Percentiles rank a stretch among this genome's conserved stretches.
Conservation (phyloP, 345 rosid genomes). For the Bruguiera gymnorhiza region DNA sequence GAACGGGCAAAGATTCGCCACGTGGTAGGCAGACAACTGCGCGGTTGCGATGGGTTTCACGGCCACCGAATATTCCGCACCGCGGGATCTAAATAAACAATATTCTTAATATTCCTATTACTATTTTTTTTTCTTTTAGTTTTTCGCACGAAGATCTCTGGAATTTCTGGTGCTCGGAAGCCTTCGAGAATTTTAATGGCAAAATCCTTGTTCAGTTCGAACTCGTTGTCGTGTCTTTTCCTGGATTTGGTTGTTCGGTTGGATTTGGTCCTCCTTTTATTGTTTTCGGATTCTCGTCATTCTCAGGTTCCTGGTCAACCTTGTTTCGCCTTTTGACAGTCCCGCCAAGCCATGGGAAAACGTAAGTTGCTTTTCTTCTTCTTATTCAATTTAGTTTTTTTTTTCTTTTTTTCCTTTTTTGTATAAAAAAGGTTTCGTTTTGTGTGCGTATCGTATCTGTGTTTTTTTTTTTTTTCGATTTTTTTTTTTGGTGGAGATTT, state of each 20-base stretch:
- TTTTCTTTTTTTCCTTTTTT: neutral
- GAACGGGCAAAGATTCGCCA: neutral
- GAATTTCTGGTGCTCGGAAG: neutral
- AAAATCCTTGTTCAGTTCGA: constrained; percentile 39
- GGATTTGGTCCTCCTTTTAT: constrained; percentile 26
- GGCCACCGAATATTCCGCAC: constrained; percentile 31
- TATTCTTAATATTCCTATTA: no score
- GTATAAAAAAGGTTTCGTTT: neutral
- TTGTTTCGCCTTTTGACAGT: constrained; percentile 30
- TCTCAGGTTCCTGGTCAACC: constrained; percentile 39
- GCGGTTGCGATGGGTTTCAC: constrained; percentile 8
- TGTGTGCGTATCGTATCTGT: neutral
- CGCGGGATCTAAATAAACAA: constrained; percentile 22
- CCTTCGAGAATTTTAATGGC: constrained; percentile 50
- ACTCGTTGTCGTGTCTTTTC: constrained; percentile 20
- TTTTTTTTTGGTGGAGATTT: no score
- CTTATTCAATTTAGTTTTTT: constrained; percentile 3
- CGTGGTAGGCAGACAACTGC: neutral
- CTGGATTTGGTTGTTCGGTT: constrained; percentile 21
- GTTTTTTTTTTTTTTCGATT: neutral
- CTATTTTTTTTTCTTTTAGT: no score
- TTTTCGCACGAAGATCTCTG: no score
- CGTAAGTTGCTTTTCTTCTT: constrained; percentile 42
- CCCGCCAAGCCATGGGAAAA: constrained; percentile 50
- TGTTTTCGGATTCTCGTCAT: constrained; percentile 12